A percentile compares a stretch with the other conserved stretches of the same genome.
Conservation (phyloP, 164 flowering plant genomes). For the Taxillus chinensis region DNA sequence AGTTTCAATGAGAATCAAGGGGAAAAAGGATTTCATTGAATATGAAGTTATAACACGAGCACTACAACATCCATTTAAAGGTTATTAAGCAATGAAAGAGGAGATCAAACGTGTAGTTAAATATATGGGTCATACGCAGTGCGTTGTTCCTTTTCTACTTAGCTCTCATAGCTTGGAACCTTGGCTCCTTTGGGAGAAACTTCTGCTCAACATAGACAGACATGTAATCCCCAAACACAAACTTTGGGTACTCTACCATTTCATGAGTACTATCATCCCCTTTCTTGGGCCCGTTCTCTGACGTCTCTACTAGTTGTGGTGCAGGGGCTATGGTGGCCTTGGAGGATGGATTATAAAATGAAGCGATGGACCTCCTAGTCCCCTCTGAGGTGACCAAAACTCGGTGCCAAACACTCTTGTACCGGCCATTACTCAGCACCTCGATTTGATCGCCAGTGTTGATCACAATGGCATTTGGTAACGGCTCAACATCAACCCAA, state of each 20-base stretch:
- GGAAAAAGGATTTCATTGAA: too few relatives aligned
- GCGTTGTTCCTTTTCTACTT: conserved; percentile 11
- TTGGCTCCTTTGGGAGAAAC: conserved; percentile 83
- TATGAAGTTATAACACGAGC: too few relatives aligned
- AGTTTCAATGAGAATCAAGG: too few relatives aligned
- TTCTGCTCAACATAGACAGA: conserved; percentile 63
- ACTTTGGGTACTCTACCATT: conserved; percentile 40
- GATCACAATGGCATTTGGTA: conserved; percentile 68
- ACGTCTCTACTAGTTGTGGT: conserved; percentile 27
- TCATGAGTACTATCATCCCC: background rate
- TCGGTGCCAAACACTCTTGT: conserved; percentile 87
- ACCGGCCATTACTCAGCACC: conserved; percentile 76
- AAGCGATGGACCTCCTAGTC: conserved; percentile 74
- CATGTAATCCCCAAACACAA: conserved; percentile 90
- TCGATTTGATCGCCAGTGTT: conserved; percentile 94
- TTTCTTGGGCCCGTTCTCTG: conserved; percentile 7
- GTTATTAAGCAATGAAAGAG: too few relatives aligned
- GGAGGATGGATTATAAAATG: conserved; percentile 75
- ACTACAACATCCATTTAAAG: too few relatives aligned
- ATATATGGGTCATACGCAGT: too few relatives aligned
- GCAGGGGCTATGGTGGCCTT: conserved; percentile 82
- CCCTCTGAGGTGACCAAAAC: conserved; percentile 46
- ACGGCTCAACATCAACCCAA: conserved; percentile 85
- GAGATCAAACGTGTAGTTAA: too few relatives aligned
- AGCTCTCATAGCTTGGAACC: conserved; percentile 66